These are phyloP conservation scores for Annulohypoxylon truncatum DNA, from an alignment of 2,329 filamentous ascomycete genomes.

Conservation along the genomic window DNA sequence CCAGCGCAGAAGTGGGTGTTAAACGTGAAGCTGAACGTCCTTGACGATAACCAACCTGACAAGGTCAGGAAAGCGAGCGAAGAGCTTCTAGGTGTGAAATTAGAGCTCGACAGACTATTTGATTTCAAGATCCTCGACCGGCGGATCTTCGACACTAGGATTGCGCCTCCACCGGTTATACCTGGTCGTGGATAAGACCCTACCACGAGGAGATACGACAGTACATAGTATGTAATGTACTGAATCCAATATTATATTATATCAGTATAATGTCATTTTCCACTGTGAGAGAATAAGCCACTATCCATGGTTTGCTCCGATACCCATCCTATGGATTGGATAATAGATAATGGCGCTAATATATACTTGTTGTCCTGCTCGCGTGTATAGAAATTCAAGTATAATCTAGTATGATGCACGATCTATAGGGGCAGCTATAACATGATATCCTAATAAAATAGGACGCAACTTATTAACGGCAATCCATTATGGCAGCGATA, in stretches of 20 bases:
- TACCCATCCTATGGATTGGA: too few species aligned
- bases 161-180: conserved; percentile 42
- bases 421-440: too few species aligned
- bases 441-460: too few species aligned
- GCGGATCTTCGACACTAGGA: conserved; percentile 48
- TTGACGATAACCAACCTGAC: conserved; percentile 68
- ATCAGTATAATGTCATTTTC: background rate
- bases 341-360: too few species aligned
- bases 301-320: too few species aligned
- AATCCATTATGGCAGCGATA: too few species aligned
- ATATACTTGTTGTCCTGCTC: too few species aligned
- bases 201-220: background rate
- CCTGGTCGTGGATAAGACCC: conserved; percentile 15
- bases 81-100: conserved; percentile 61
- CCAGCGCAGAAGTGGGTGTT: conserved; percentile 66
- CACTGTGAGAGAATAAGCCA: background rate
- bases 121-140: conserved; percentile 81
- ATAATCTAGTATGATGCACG: too few species aligned
- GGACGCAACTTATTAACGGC: too few species aligned
- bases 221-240: background rate
- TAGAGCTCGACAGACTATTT: conserved; percentile 85
- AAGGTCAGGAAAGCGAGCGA: conserved; percentile 67
- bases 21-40: conserved; percentile 63
- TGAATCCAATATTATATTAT: background rate
- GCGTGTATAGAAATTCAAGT: too few species aligned